Evolutionary conservation across 1,284 basidiomycete species (phyloP).

Genomic region (Pyrrhoderma noxium): DNA sequence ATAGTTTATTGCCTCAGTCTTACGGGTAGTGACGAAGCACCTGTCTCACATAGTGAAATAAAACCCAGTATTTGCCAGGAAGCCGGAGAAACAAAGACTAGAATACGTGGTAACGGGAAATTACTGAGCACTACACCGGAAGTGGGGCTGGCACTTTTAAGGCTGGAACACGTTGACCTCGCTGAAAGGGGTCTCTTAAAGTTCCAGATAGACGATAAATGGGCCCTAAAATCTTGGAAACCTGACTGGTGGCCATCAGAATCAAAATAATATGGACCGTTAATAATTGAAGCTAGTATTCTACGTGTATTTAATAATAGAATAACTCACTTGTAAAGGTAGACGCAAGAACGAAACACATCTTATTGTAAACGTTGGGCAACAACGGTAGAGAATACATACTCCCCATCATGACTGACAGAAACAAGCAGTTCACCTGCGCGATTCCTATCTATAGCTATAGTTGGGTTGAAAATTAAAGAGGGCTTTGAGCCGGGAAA

Average conservation of each 20-base stretch:
- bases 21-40: conserved; percentile 1
- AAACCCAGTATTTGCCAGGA: conserved; percentile 14
- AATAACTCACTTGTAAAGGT: not conserved
- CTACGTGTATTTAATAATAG: not conserved
- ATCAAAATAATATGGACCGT: conserved; percentile 6
- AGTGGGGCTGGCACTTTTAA: conserved; percentile 61
- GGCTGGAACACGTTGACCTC: conserved; percentile 54
- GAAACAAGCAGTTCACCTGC: conserved; percentile 51
- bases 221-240: conserved; percentile 51
- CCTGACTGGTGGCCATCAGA: conserved; percentile 67
- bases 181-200: conserved; percentile 34
- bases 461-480: conserved; percentile 36
- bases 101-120: conserved; percentile 51
- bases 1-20: not conserved
- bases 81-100: conserved; percentile 34
- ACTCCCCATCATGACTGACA: conserved; percentile 82
- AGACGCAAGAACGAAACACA: not conserved
- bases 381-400: conserved; percentile 69
- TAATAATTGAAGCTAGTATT: not conserved
- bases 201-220: conserved; percentile 27
- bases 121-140: conserved; percentile 51
- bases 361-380: conserved; percentile 36
- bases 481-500: conserved; percentile 39
- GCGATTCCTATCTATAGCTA: conserved; percentile 9
- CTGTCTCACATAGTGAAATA: conserved; percentile 21